A percentile compares a stretch with the other conserved stretches of the same genome.
Conservation (phyloP, 148 eudicot species). For the Heliamphora exappendiculata region DNA sequence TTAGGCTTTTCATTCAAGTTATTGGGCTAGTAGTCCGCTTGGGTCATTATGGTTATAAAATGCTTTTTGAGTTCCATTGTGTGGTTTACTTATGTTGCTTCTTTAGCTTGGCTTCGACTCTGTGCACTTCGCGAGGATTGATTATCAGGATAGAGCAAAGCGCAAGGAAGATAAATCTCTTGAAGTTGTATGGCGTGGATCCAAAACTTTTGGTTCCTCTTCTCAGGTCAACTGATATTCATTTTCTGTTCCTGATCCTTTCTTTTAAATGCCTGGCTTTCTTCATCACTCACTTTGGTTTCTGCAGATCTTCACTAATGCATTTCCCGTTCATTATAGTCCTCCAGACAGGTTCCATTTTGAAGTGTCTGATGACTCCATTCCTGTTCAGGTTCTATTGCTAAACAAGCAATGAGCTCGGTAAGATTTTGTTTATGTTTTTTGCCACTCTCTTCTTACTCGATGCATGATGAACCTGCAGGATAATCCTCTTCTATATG, state of each 20-base stretch:
- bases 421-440: neutral
- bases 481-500: conserved; percentile 65
- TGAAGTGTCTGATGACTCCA: conserved; percentile 43
- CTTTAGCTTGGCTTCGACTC: conserved; percentile 84
- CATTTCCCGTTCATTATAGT: conserved; percentile 69
- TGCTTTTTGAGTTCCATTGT: neutral
- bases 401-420: neutral
- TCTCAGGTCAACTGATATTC: conserved; percentile 49
- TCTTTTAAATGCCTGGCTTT: neutral
- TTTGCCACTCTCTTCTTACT: neutral
- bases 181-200: conserved; percentile 90
- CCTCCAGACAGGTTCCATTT: conserved; percentile 66
- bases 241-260: neutral
- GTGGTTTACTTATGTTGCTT: conserved; percentile 1
- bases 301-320: conserved; percentile 69
- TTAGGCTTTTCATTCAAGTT: too few species aligned
- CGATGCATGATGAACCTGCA: conserved; percentile 24
- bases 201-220: conserved; percentile 76
- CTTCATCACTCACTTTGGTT: neutral
- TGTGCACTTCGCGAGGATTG: conserved; percentile 86
- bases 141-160: conserved; percentile 71
- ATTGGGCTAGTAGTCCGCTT: too few species aligned
- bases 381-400: conserved; percentile 58
- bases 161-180: conserved; percentile 68
- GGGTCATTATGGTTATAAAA: too few species aligned